phyloP scores from a whole-genome alignment of 495 filamentous ascomycete genomes.

The Xylaria intraflava region DNA sequence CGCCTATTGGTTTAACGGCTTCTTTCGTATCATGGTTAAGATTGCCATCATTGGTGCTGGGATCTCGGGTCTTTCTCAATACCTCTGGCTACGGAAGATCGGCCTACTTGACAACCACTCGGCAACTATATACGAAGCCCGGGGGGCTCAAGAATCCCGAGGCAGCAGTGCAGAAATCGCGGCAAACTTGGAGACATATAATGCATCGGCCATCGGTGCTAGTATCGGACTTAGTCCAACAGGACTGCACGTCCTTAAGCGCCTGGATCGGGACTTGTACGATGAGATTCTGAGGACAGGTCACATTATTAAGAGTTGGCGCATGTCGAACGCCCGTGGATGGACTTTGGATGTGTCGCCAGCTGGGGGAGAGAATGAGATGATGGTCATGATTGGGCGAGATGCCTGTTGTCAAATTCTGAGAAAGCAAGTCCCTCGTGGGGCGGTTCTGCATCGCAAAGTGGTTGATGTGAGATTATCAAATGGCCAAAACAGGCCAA shows the following conservation, averaged over 20 bases:
- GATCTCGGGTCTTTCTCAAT: not conserved
- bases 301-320: conserved; percentile 2
- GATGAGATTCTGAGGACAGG: conserved; percentile 1
- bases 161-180: not conserved
- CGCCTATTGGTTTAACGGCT: not conserved
- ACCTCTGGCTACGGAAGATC: conserved; percentile 1
- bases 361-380: not conserved
- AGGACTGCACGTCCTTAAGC: conserved; percentile 5
- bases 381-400: conserved; percentile 6
- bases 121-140: conserved; percentile 6
- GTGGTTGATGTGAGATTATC: conserved; percentile 8
- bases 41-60: conserved; percentile 6
- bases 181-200: conserved; percentile 1
- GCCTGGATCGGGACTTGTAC: conserved; percentile 1
- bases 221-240: conserved; percentile 4
- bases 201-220: conserved; percentile 7
- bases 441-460: conserved; percentile 4
- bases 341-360: not conserved
- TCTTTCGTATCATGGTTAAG: not conserved
- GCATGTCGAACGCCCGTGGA: conserved; percentile 6
- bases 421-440: not conserved
- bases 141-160: conserved; percentile 1
- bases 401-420: conserved; percentile 7
- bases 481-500: conserved; percentile 9
- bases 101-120: not conserved